Base-by-base conservation (phyloP, 257 asterid genomes). In the Solanum virginianum region DNA sequence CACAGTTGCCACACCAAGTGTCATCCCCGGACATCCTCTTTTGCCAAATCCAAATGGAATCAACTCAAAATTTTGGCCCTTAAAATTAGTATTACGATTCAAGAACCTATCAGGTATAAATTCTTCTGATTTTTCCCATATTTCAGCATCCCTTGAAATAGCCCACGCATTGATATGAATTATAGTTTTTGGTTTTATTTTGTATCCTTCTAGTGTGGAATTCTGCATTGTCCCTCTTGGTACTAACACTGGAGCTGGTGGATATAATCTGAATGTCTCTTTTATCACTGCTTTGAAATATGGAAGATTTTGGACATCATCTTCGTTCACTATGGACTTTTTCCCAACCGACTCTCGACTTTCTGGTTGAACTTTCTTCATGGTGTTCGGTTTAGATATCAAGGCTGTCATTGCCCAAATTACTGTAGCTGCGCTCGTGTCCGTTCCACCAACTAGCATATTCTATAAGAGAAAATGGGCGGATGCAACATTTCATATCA, bases 401-500 rank as follows among this genome's bases (percentile, higher is more conserved):
- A 70, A 9, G 10, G 32, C 32, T 9, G 54, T 39, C 55, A 71
- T 71, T 20, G 80, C 80, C 80, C 80, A 41, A 41, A 71, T 6
- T 18, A 41, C 20, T 5, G 29, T 6, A 70, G 80, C 55, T 70
- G 80, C 54, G 0, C 32, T 16, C 10, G 55, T 39, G 29, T 41
- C 10, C 0, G 55, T 17, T 18, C 32, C 80, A 10, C 10, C 55
- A 41, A 71, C 32, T 2, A 71, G 24, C 32, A 71, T n/a, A 41
- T 20, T 71, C 18, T 10, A 71, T 32, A 0, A n/a, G 11, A 71
- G 16, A 20, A 39, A 43, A n/a, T n/a, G n/a, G n/a, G n/a, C n/a
- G n/a, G n/a, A n/a, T n/a, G n/a, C n/a, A n/a, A n/a, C 59, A 15
- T 54, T 54, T 54, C 0, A 15, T 54, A 1, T 54, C 0, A 14